Evolutionary conservation across 805 yeast species (phyloP), one percentile per base, ranked within the genome.

Genomic region (Starmerella bombi): DNA sequence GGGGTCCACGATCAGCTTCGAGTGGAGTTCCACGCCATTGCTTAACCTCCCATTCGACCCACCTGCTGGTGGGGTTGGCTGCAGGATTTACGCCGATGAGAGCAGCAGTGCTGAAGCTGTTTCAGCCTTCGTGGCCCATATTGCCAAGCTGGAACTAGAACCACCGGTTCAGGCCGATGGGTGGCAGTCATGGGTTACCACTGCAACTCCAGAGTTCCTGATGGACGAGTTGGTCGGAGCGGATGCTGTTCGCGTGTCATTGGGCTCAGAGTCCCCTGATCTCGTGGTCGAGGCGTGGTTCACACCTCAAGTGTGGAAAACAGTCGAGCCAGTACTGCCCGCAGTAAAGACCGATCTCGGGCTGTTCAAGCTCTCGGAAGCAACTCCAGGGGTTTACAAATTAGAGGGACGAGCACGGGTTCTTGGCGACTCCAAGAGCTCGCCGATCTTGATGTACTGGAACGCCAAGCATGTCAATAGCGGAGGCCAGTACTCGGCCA

Each of bases 1-100:
- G 10, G 15, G 10, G 15, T 8, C 33, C 5, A 27, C 25, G 16
- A 29, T 19, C 9, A 27, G 53, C 30, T 10, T 33, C 3, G 22
- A 33, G 36, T 35, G 36, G 44, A 36, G 38, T 8, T 25, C 32
- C 25, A 16, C 30, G 9, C 17, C 18, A 4, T 32, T 55, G 34
- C 49, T 46, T 10, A 38, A 43, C 4, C 39, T 49, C 4, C 58
- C 58, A 3, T 52, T 51, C 38, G 50, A 52, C n/a, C 38, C 47
- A 4, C 50, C 50, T 1, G 32, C 38, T 12, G 59, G 60, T 39
- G 35, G 35, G 5, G 37, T 43, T 16, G 56, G 58, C 4, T 32
- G 51, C 22, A 54, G 52, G 30, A 39, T 55, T 32, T 56, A 57
- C 45, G 46, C 57, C 28, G 49, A 48, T 23, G 46, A 54, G 23